Evolutionary conservation across 2,329 filamentous ascomycete species (phyloP), one percentile per base, ranked within the genome.

Genomic region (Fusarium keratoplasticum): DNA sequence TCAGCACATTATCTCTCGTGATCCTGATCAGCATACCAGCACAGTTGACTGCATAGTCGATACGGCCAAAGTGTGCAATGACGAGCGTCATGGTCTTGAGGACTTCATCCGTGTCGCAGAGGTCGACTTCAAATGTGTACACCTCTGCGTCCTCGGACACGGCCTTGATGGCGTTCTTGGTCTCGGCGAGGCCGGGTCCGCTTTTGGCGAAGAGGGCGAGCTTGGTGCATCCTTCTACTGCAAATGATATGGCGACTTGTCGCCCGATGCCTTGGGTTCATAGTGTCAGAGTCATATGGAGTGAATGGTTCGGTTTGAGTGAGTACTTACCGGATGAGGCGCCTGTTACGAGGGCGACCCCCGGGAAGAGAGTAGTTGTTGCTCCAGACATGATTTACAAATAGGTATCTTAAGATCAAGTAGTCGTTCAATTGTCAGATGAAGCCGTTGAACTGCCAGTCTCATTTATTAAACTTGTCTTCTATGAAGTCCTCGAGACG

Each of bases 1-100:
- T 38, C 8, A 61, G 58, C 58, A 18, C 64, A 54, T 14, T 22
- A 14, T 18, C 6, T 10, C 2, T 7, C 6, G 22, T n/a, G n/a
- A 42, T 4, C 9, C 18, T 2, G 22, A 16, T 13, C 5, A 13
- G 69, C 69, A 38, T 57, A 82, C 82, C 84, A 27, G 85, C 86
- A 66, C 80, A 83, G 76, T 87, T 87, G 38, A 85, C 82, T 20
- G 83, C 83, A 76, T 87, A 87, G 76, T 87, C 85, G 18, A 87
- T 80, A 6, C 85, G 78, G 0, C 82, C 82, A 63, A 84, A 85
- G 16, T 76, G 71, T 2, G 74, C 67, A 5, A 84, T 79, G 4
- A 80, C 77, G 59, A 72, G 63, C 5, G 79, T 77, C 60, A 87
- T 77, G 11, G 83, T 78, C 5, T 61, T 61, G 6, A 81, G 68